Evolutionary conservation across 805 yeast genomes (phyloP).

Genomic region (Starmerella scarabaei): DNA sequence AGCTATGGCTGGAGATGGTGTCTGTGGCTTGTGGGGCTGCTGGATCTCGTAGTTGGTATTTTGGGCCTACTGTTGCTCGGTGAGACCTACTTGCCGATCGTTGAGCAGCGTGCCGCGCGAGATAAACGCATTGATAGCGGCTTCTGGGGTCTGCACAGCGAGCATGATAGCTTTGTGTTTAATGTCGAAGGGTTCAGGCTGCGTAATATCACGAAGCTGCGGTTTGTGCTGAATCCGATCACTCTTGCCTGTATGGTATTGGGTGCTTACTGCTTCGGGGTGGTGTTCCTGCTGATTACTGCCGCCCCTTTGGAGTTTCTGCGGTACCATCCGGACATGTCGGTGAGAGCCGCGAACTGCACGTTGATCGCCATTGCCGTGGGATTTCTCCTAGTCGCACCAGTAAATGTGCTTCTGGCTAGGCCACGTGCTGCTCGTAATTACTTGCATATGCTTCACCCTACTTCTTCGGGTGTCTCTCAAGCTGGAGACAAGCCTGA

Average conservation of each 20-base stretch:
- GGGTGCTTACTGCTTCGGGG: conserved; percentile 34
- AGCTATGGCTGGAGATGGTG: conserved; percentile 48
- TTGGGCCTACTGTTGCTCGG: conserved; percentile 29
- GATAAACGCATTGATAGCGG: conserved; percentile 63
- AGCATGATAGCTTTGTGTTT: conserved; percentile 75
- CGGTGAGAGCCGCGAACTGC: conserved; percentile 24
- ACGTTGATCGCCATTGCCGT: conserved; percentile 28
- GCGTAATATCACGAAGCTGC: conserved; percentile 65
- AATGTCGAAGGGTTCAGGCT: conserved; percentile 43
- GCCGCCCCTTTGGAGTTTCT: conserved; percentile 29
- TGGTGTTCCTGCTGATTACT: conserved; percentile 32
- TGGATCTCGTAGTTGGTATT: conserved; percentile 27
- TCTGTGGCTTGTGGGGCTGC: conserved; percentile 38
- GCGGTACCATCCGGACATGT: not conserved
- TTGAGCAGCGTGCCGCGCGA: conserved; percentile 53
- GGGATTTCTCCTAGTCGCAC: conserved; percentile 26
- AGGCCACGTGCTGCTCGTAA: not conserved
- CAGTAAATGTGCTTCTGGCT: conserved; percentile 26
- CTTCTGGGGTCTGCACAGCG: conserved; percentile 71
- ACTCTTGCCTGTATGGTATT: conserved; percentile 30
- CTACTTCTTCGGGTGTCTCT: conserved; percentile 25
- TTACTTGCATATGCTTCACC: not conserved
- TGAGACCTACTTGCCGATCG: conserved; percentile 32
- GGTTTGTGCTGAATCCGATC: conserved; percentile 49
- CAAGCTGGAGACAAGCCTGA: conserved; percentile 42